Percentiles rank a stretch among this genome's conserved stretches.
Conservation (phyloP, 2,329 filamentous ascomycete genomes). For the Phaeosphaeria sp. region DNA sequence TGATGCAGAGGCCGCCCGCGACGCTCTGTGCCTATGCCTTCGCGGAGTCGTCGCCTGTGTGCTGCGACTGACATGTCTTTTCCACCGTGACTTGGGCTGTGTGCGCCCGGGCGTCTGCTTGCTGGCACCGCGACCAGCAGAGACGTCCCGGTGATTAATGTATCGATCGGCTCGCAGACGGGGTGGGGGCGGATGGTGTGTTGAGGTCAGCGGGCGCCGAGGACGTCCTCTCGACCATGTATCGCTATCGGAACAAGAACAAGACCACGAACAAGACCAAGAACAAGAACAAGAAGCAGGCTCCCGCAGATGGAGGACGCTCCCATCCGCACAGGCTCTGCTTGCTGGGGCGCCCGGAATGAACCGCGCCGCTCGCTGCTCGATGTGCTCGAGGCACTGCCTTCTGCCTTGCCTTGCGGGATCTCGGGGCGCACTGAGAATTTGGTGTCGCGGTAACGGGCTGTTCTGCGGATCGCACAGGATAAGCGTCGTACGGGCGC, state of each 20-base stretch:
- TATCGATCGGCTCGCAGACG: constrained; percentile 7
- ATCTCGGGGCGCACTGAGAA: constrained; percentile 7
- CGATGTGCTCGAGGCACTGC: constrained; percentile 15
- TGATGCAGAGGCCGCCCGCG: constrained; percentile 27
- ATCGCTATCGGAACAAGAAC: constrained; percentile 6
- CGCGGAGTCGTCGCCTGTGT: constrained; percentile 48
- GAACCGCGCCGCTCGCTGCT: constrained; percentile 11
- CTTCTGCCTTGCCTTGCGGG: constrained; percentile 12
- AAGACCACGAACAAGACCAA: constrained; percentile 1
- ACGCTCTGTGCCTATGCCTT: constrained; percentile 51
- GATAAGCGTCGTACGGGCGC: constrained; percentile 20
- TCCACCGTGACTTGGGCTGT: constrained; percentile 10
- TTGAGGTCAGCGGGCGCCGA: not conserved
- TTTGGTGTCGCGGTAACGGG: constrained; percentile 15
- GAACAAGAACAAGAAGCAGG: constrained; percentile 1
- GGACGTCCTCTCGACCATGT: constrained; percentile 3
- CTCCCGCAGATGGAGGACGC: not conserved
- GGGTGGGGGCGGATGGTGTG: constrained; percentile 2
- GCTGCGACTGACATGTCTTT: constrained; percentile 49
- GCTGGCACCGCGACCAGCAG: constrained; percentile 35
- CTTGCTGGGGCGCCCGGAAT: constrained; percentile 14
- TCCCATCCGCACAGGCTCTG: not conserved
- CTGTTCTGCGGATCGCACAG: constrained; percentile 7
- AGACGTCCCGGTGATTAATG: constrained; percentile 29
- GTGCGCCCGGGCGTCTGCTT: constrained; percentile 25